Evolutionary conservation across 2,329 filamentous ascomycete species (phyloP).

Genomic region (Aspergillus pseudotamarii): DNA sequence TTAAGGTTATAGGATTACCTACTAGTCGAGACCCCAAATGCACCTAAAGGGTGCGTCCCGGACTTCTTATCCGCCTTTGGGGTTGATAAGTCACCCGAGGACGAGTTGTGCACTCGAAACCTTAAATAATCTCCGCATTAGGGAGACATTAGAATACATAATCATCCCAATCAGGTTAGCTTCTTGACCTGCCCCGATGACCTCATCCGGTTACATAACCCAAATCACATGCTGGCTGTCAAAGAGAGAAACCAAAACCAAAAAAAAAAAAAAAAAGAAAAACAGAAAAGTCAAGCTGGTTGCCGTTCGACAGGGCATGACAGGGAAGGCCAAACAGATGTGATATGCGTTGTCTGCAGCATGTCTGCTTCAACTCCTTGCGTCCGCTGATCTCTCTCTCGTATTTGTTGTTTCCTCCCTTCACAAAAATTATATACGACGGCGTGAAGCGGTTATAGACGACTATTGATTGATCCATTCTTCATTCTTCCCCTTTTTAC

Average conservation of each 20-base stretch:
- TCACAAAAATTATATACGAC: neutral
- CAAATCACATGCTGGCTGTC: neutral
- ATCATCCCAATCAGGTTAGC: no score
- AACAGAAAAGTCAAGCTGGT: neutral
- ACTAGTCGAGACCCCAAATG: neutral
- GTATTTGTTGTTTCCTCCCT: neutral
- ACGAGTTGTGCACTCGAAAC: neutral
- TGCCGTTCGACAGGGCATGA: no score
- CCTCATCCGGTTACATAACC: conserved; percentile 1
- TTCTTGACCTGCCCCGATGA: neutral
- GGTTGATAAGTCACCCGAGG: no score
- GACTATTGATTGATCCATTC: neutral
- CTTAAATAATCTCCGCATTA: neutral
- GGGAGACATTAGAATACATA: no score
- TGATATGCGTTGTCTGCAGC: neutral
- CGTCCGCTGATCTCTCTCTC: neutral
- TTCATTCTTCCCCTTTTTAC: conserved; percentile 2
- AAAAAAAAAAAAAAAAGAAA: neutral
- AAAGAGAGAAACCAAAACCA: neutral
- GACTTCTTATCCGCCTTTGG: no score
- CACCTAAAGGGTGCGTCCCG: neutral
- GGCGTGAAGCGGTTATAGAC: neutral
- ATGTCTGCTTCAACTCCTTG: neutral
- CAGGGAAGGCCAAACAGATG: neutral
- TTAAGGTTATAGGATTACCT: neutral